Evolutionary conservation across 2,329 filamentous ascomycete species (phyloP).

Genomic region (Raffaelea arxii): DNA sequence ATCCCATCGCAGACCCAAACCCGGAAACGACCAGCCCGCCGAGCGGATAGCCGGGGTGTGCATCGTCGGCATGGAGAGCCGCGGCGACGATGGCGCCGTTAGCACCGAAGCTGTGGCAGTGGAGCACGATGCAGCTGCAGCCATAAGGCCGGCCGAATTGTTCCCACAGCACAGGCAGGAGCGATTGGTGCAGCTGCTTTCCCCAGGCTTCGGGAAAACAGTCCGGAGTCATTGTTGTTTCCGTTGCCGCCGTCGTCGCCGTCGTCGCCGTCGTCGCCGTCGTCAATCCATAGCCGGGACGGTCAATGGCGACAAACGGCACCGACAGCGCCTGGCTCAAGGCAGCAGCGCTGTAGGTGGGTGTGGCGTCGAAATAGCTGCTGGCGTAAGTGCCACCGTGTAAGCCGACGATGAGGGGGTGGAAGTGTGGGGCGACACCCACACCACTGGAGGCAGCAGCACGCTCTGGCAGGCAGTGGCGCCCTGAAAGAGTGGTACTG

Average conservation of each 20-base stretch:
- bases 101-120: conserved; percentile 14
- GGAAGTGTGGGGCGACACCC: conserved; percentile 1
- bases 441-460: conserved; percentile 1
- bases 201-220: conserved; percentile 9
- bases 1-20: conserved; percentile 9
- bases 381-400: conserved; percentile 14
- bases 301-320: conserved; percentile 15
- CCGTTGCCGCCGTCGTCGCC: background rate
- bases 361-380: conserved; percentile 14
- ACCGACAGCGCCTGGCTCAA: conserved; percentile 11
- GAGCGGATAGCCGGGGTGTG: conserved; percentile 11
- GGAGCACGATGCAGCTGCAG: conserved; percentile 13
- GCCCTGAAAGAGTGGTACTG: background rate
- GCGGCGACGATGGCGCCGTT: conserved; percentile 13
- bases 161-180: conserved; percentile 13
- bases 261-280: conserved; percentile 8
- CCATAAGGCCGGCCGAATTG: conserved; percentile 9
- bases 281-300: conserved; percentile 13
- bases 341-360: conserved; percentile 6
- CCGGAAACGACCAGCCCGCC: conserved; percentile 14
- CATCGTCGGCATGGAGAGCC: conserved; percentile 3
- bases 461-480: background rate
- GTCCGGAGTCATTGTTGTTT: no score
- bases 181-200: conserved; percentile 8
- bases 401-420: conserved; percentile 13